Conservation (phyloP, 129 eudicot genomes). For the Logfia minima region DNA sequence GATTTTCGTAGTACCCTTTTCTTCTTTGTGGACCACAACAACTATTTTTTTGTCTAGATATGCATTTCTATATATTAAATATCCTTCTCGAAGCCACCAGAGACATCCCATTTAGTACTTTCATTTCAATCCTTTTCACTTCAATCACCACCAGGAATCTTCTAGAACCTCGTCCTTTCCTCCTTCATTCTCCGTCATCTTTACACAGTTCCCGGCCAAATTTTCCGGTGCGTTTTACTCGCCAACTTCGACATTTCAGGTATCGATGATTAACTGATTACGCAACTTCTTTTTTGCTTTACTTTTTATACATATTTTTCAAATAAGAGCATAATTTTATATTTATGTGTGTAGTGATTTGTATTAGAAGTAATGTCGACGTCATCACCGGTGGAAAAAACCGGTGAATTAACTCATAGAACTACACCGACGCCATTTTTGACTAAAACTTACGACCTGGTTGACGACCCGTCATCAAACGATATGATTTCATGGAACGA, state of each 20-base stretch:
- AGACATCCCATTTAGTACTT: background rate
- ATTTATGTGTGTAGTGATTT: slow-evolving; percentile 8
- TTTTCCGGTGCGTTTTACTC: background rate
- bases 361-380: slow-evolving; percentile 31
- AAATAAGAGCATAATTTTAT: background rate
- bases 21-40: slow-evolving; percentile 22
- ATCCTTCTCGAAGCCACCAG: slow-evolving; percentile 36
- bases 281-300: background rate
- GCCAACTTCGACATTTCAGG: background rate
- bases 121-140: slow-evolving; percentile 1
- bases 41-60: slow-evolving; percentile 2
- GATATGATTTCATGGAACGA: slow-evolving; percentile 73
- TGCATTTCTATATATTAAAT: background rate
- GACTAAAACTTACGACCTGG: slow-evolving; percentile 68
- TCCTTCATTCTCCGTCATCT: background rate
- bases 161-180: slow-evolving; percentile 31
- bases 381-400: slow-evolving; percentile 30
- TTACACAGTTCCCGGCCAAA: background rate
- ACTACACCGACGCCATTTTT: slow-evolving; percentile 79
- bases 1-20: slow-evolving; percentile 29
- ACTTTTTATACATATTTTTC: too few species aligned
- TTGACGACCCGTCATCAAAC: slow-evolving; percentile 56
- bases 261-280: background rate
- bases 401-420: slow-evolving; percentile 53
- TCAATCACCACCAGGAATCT: slow-evolving; percentile 33